phyloP scores from a whole-genome alignment of 768 basidiomycete genomes.

The Dendrothele bispora region DNA sequence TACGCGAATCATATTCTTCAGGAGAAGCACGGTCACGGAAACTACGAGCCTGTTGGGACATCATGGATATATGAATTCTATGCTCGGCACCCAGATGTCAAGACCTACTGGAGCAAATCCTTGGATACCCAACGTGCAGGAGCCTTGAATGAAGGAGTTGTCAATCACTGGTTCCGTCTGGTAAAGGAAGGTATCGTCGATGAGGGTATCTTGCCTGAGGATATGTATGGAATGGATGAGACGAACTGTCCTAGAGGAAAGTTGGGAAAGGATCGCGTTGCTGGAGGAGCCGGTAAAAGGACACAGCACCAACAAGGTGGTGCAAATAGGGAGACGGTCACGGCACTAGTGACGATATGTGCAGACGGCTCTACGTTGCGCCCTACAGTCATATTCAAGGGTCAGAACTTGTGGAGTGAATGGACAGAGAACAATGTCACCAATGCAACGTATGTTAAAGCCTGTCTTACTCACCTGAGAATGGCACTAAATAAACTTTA shows the following conservation, averaged over 20 bases:
- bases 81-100: slow-evolving; percentile 24
- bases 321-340: slow-evolving; percentile 33
- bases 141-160: slow-evolving; percentile 25
- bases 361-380: slow-evolving; percentile 32
- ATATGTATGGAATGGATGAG: slow-evolving; percentile 40
- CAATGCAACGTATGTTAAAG: slow-evolving; percentile 29
- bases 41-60: slow-evolving; percentile 20
- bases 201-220: slow-evolving; percentile 16
- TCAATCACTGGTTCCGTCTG: slow-evolving; percentile 32
- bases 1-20: slow-evolving; percentile 29
- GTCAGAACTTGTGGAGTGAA: slow-evolving; percentile 25
- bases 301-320: slow-evolving; percentile 31
- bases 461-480: background rate
- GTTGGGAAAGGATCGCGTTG: slow-evolving; percentile 25
- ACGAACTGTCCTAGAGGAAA: slow-evolving; percentile 30
- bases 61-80: slow-evolving; percentile 29
- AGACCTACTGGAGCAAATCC: slow-evolving; percentile 31
- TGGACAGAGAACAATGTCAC: slow-evolving; percentile 37
- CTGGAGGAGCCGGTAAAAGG: slow-evolving; percentile 23
- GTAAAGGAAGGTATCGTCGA: slow-evolving; percentile 23
- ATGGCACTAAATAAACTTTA: slow-evolving; percentile 11
- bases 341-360: slow-evolving; percentile 38
- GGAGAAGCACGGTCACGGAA: slow-evolving; percentile 9
- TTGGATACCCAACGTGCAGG: slow-evolving; percentile 29
- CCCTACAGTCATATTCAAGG: slow-evolving; percentile 40